phyloP scores from a whole-genome alignment of 2,329 filamentous ascomycete species.

The Bipolaris cookei region DNA sequence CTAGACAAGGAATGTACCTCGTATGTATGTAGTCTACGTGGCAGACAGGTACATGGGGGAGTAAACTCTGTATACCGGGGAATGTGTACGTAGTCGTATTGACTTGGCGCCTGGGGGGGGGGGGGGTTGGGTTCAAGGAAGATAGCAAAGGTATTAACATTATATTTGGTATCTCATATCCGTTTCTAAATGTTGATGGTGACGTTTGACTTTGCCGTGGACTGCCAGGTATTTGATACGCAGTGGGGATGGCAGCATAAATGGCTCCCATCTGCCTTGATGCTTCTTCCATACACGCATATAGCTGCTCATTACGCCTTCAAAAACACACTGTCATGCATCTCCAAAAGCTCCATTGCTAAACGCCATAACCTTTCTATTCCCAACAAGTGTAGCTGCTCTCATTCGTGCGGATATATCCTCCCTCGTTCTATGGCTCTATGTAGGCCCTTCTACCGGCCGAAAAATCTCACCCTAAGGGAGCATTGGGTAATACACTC shows the following conservation, averaged over 20 bases:
- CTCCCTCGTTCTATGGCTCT: conserved; percentile 25
- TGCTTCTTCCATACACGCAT: not conserved
- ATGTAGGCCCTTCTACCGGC: conserved; percentile 27
- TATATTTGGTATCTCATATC: conserved; percentile 1
- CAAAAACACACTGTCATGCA: not conserved
- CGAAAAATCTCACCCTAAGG: conserved; percentile 12
- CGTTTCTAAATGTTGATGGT: not conserved
- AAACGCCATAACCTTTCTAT: not conserved
- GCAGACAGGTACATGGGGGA: not conserved
- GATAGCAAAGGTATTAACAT: not conserved
- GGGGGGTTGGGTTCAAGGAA: not conserved
- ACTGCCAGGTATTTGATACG: not conserved
- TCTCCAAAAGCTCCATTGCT: not conserved
- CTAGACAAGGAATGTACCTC: not conserved
- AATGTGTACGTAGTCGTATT: too few species aligned
- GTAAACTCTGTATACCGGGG: too few species aligned
- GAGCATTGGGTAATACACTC: conserved; percentile 14
- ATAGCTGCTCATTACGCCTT: not conserved
- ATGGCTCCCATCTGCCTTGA: not conserved
- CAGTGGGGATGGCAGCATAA: not conserved
- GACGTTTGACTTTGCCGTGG: not conserved
- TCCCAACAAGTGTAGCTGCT: not conserved
- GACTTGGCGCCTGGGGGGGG: not conserved
- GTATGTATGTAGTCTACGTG: not conserved
- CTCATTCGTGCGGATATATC: not conserved